Evolutionary conservation across 1,284 basidiomycete species (phyloP), one percentile per base, ranked within the genome.

Genomic region (Xerocomus amazonicus): DNA sequence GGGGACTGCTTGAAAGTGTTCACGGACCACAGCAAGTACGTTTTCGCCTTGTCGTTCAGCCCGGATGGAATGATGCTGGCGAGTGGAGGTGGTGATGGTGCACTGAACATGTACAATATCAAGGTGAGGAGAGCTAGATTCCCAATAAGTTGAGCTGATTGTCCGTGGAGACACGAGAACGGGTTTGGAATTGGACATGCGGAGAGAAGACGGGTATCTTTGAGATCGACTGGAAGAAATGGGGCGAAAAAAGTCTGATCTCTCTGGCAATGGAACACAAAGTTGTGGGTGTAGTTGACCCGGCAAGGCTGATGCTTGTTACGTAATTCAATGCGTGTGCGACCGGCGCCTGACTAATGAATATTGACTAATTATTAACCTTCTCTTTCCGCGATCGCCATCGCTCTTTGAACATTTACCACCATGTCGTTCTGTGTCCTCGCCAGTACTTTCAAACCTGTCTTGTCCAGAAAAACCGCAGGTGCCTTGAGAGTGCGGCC

Each of bases 1-100:
- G 90, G 89, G 32, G 75, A 79, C 36, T 92, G 89, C 62, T 63
- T 89, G 28, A 74, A 79, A 54, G 71, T 80, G 13, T 86, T 92
- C 59, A 62, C 63, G 6, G 84, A 89, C 58, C 84, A 88, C 65
- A 79, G 70, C 56, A 73, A 75, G 27, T 76, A 84, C n/a, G 76
- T 89, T 13, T 90, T 83, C 60, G 76, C 84, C 3, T 57, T 89
- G 16, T 70, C 77, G 9, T 87, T 87, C 61, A 84, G 82, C 59
- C 84, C 85, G 0, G 77, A 83, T 46, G 83, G 83, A 1, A 70
- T 47, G 26, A 40, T 58, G 23, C 56, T 71, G 32, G 70, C 59
- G n/a, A 69, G 68, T 43, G 71, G 70, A 0, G 68, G 70, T 36
- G 65, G 67, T 28, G 69, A 73, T 45, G 69, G 69, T 7, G 56